Evolutionary conservation across 768 basidiomycete genomes (phyloP), one percentile per base, ranked within the genome.

Genomic region (Tephrocybe sp.): DNA sequence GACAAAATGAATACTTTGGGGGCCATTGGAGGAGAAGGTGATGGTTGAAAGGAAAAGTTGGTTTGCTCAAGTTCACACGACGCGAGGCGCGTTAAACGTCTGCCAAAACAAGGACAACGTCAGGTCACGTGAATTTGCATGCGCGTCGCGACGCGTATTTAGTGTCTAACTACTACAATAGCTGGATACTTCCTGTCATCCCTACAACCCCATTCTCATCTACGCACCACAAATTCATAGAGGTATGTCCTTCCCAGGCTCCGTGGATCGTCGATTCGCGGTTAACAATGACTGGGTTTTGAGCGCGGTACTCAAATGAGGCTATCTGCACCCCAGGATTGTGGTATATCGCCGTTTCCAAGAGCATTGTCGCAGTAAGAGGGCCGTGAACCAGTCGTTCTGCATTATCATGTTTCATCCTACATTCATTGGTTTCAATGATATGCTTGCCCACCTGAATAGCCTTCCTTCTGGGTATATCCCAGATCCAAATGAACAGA

Each of bases 361-460:
- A 70, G 4, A 92, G 71, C 79, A 92, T 83, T 46, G 89, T 71
- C 0, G 90, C 89, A 2, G 85, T 92, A 38, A 93, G 68, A 35
- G 91, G 90, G 0, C 88, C 90, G 61, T 92, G 91, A 10, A 92
- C 87, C n/a, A 93, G 76, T 10, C 88, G 80, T 67, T 89, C 88
- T 89, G 13, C 22, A 42, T 19, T 38, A 19, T 14, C 4, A 22
- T 26, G 26, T 39, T 19, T 6, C 49, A 51, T 46, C 4, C 49
- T 36, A 41, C 16, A 40, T 8, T 14, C 23, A 22, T 30, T 14
- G 12, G 19, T 10, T 12, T 14, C 31, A 10, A 23, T 23, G 13
- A 26, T 32, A 16, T 34, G 19, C 49, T 4, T 11, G 60, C 74
- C 48, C 55, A 82, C 87, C 89, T 54, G 84, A 77, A 56, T 90